Evolutionary conservation across 2,329 filamentous ascomycete genomes (phyloP).

Genomic region (Cytospora chrysosperma): DNA sequence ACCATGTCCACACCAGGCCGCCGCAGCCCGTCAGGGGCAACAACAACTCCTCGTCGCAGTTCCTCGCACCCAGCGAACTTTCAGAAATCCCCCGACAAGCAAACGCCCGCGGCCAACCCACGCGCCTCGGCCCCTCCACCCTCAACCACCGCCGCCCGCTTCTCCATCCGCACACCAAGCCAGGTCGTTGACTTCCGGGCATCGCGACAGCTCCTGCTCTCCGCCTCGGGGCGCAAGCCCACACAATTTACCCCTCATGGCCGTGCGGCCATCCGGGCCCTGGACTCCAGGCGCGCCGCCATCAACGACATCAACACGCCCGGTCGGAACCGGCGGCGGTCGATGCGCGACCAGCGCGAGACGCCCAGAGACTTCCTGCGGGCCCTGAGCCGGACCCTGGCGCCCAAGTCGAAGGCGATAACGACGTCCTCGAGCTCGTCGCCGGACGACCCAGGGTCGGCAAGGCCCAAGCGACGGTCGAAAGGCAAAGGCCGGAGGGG

Average conservation of each 20-base stretch:
- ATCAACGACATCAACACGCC: conserved; percentile 61
- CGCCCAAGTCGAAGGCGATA: conserved; percentile 46
- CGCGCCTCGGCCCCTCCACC: conserved; percentile 36
- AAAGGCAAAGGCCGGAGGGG: conserved; percentile 28
- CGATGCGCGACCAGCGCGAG: conserved; percentile 55
- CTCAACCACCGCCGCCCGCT: conserved; percentile 36
- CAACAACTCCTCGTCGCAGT: conserved; percentile 20
- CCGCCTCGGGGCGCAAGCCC: conserved; percentile 44
- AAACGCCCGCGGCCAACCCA: conserved; percentile 5
- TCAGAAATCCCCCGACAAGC: not conserved
- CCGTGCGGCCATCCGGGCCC: conserved; percentile 56
- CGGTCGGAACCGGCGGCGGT: conserved; percentile 57
- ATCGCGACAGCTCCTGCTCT: conserved; percentile 42
- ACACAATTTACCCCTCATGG: conserved; percentile 55
- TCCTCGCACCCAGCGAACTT: conserved; percentile 18
- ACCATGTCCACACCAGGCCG: conserved; percentile 14
- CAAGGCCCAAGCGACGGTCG: conserved; percentile 28
- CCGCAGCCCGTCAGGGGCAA: conserved; percentile 5
- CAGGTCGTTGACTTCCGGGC: conserved; percentile 31
- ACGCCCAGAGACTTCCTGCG: conserved; percentile 54
- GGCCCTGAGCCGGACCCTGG: conserved; percentile 54
- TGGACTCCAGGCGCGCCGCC: conserved; percentile 58
- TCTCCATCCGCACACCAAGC: conserved; percentile 44
- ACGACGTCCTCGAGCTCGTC: conserved; percentile 46
- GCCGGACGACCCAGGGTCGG: conserved; percentile 29